Base-by-base conservation (phyloP, 768 basidiomycete species). In the Terana coerulea region DNA sequence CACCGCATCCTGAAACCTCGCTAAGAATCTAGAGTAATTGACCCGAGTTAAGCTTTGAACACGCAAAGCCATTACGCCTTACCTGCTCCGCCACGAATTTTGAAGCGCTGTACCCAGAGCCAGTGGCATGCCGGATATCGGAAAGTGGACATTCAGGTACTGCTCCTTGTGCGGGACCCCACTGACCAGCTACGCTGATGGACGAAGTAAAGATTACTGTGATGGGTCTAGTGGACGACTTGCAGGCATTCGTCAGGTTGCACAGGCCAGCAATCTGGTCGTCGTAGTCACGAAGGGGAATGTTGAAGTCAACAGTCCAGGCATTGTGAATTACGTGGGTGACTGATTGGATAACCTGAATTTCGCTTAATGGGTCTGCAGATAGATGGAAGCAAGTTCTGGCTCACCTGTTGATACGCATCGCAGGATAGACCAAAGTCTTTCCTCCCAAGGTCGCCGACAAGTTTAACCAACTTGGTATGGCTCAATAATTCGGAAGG, bases 61-160 rank as follows among this genome's bases (percentile, higher is more conserved):
- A n/a, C n/a, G n/a, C n/a, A n/a, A n/a, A n/a, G n/a, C n/a, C n/a
- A n/a, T n/a, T n/a, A n/a, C n/a, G n/a, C 31, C 54, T 56, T 6
- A 75, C 58, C 36, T 62, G 55, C 47, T 74, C 73, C 0, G 71
- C 68, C 1, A 72, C 72, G 66, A 70, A 74, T 59, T 76, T 76
- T 0, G 69, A 70, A 55, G 73, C 69, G 2, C 64, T 55, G 49
- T 75, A 75, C 1, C 74, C 74, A n/a, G 62, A 59, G 10, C 66
- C 67, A 17, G 69, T 50, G 0, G 70, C 65, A 26, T 59, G 47
- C 15, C 24, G 43, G 0, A 69, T 53, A 35, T 65, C 59, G 9
- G 55, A 17, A 17, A 69, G 33, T 2, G 55, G 49, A 0, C 19
- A 29, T 52, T 73, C 71, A 0, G 65, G 68, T 2, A 59, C 52